phyloP scores from a whole-genome alignment of 2,329 filamentous ascomycete genomes.

The Neoscytalidium dimidiatum region DNA sequence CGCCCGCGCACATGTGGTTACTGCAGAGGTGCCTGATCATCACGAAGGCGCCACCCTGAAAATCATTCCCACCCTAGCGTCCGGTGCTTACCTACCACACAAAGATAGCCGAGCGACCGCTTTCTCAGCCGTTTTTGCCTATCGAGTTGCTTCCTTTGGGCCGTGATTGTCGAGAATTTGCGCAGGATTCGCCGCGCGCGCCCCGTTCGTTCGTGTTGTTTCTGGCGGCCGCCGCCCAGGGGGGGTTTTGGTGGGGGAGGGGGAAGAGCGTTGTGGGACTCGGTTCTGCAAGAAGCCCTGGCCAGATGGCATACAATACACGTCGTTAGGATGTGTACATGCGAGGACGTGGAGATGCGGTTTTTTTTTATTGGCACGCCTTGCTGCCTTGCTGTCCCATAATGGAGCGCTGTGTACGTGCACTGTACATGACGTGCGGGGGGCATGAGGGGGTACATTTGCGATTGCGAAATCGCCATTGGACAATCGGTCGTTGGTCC shows the following conservation, averaged over 20 bases:
- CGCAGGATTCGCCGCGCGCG: background rate
- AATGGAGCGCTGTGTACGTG: too few relatives aligned
- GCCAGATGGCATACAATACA: background rate
- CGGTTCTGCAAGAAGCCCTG: background rate
- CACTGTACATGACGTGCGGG: too few relatives aligned
- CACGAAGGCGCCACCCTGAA: background rate
- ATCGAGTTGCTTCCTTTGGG: slow-evolving; percentile 4
- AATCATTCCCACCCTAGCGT: background rate
- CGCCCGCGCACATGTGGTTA: background rate
- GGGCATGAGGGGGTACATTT: too few relatives aligned
- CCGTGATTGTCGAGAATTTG: background rate
- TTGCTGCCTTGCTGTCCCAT: background rate
- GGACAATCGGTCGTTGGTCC: too few relatives aligned
- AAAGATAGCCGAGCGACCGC: background rate
- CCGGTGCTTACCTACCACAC: too few relatives aligned
- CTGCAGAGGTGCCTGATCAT: slow-evolving; percentile 3
- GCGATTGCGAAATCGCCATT: too few relatives aligned
- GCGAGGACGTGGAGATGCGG: too few relatives aligned
- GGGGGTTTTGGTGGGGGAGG: too few relatives aligned
- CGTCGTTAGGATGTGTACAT: background rate
- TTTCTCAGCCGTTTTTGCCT: background rate
- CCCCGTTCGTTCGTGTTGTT: background rate
- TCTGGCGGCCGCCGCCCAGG: too few relatives aligned
- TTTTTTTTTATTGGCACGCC: background rate
- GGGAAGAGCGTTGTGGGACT: background rate